These are phyloP conservation scores for Pseudocercospora vitis DNA, from an alignment of 2,329 filamentous ascomycete species.

Conservation along the genomic window DNA sequence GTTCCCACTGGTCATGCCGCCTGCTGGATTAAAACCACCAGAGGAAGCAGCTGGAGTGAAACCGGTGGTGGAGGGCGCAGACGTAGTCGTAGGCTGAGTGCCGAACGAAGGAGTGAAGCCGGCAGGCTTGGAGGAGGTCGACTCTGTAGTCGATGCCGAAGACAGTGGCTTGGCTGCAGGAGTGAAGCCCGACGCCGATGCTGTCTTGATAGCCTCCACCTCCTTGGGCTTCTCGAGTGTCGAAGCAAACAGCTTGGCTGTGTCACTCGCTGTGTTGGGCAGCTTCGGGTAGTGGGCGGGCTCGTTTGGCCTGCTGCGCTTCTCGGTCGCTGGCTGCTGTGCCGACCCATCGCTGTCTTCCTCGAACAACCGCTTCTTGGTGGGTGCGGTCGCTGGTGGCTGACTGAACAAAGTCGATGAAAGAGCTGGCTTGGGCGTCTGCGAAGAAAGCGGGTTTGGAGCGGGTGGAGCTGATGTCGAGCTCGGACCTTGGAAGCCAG, in stretches of 20 bases:
- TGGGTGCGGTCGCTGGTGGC: constrained; percentile 32
- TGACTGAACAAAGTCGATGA: constrained; percentile 23
- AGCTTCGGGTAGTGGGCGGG: constrained; percentile 34
- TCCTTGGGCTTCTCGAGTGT: constrained; percentile 31
- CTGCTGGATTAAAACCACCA: constrained; percentile 23
- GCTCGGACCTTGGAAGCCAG: neutral
- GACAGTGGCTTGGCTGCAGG: constrained; percentile 25
- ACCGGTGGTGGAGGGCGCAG: constrained; percentile 7
- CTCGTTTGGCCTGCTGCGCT: constrained; percentile 34
- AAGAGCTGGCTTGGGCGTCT: constrained; percentile 25
- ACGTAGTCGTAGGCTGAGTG: constrained; percentile 38
- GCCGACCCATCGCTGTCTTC: constrained; percentile 21
- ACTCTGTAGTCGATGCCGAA: constrained; percentile 8
- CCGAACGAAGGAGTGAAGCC: constrained; percentile 46
- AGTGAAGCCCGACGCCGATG: constrained; percentile 20
- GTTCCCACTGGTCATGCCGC: constrained; percentile 36
- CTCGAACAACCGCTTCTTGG: constrained; percentile 32
- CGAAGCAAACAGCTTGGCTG: constrained; percentile 35
- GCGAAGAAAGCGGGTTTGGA: constrained; percentile 9
- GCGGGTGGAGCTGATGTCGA: constrained; percentile 5
- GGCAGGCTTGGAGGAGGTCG: constrained; percentile 20
- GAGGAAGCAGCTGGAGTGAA: constrained; percentile 14
- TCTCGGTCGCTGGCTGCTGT: constrained; percentile 32
- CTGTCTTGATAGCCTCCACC: constrained; percentile 8
- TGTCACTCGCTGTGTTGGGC: constrained; percentile 34